Conservation (phyloP, 2,329 filamentous ascomycete species). For the Neopestalotiopsis clavispora region DNA sequence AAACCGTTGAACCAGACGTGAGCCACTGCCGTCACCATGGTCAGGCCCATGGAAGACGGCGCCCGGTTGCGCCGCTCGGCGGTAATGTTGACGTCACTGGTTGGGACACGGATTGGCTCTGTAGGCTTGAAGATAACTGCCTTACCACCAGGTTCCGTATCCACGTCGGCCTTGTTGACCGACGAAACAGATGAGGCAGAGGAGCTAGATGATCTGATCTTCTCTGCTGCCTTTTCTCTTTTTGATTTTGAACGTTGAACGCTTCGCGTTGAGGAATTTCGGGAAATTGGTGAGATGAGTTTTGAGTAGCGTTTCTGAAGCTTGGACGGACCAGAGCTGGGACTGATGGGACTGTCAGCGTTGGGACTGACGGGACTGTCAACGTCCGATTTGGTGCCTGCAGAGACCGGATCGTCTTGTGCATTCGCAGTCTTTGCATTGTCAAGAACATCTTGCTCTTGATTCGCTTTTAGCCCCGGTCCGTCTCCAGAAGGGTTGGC, state of each 20-base stretch:
- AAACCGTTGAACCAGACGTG: constrained; percentile 98
- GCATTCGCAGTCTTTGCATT: constrained; percentile 34
- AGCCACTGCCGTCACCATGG: constrained; percentile 90
- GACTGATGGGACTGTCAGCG: neutral
- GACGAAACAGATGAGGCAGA: constrained; percentile 25
- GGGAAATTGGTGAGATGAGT: constrained; percentile 14
- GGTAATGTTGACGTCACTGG: constrained; percentile 87
- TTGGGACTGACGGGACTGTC: neutral
- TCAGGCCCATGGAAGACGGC: constrained; percentile 76
- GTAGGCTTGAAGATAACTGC: constrained; percentile 79
- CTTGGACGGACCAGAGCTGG: neutral
- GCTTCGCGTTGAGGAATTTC: constrained; percentile 1
- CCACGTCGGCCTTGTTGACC: constrained; percentile 31
- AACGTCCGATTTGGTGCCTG: constrained; percentile 19
- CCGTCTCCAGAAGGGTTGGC: neutral
- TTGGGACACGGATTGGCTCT: constrained; percentile 71
- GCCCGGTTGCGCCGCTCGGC: constrained; percentile 86
- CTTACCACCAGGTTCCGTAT: constrained; percentile 65
- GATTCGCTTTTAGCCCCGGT: constrained; percentile 25
- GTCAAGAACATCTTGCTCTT: constrained; percentile 40
- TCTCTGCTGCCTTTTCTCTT: constrained; percentile 16
- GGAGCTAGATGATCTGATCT: constrained; percentile 11
- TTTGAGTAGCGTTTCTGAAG: constrained; percentile 8
- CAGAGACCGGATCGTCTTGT: constrained; percentile 18
- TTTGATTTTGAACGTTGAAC: constrained; percentile 20